Conservation (phyloP, 352 stramenopile species). For the Phytophthora tubulina region DNA sequence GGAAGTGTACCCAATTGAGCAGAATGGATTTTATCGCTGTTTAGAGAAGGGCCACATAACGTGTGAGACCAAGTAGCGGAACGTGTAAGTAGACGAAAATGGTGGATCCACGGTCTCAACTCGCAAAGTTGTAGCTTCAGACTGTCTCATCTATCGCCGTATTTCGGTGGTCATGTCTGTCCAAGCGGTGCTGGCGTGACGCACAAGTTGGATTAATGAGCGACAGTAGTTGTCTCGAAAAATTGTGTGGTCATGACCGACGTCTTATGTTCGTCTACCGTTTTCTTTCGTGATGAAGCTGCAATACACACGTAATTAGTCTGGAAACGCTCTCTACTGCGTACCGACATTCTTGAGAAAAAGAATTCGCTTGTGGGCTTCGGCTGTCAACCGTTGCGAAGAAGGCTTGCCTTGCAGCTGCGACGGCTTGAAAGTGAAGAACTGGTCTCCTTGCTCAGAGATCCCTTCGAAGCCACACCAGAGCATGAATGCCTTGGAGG, state of each 20-base stretch:
- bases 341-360: slow-evolving; percentile 45
- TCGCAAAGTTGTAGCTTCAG: slow-evolving; percentile 22
- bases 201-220: not conserved
- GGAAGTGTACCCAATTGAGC: slow-evolving; percentile 31
- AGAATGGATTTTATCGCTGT: slow-evolving; percentile 28
- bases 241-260: slow-evolving; percentile 1
- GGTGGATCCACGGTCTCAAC: slow-evolving; percentile 16
- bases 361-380: slow-evolving; percentile 44
- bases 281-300: not conserved
- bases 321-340: slow-evolving; percentile 23
- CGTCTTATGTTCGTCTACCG: slow-evolving; percentile 9
- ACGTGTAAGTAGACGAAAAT: slow-evolving; percentile 25
- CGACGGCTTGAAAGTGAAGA: slow-evolving; percentile 51
- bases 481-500: slow-evolving; percentile 37
- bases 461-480: slow-evolving; percentile 69
- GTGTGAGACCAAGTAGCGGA: not conserved
- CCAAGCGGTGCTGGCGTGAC: slow-evolving; percentile 10
- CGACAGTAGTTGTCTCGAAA: slow-evolving; percentile 8
- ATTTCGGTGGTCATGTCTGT: slow-evolving; percentile 19
- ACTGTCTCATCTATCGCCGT: slow-evolving; percentile 34
- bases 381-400: slow-evolving; percentile 26
- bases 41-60: slow-evolving; percentile 8
- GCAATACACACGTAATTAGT: slow-evolving; percentile 20
- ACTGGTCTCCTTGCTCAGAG: slow-evolving; percentile 43
- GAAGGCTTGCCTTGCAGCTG: slow-evolving; percentile 6